Base-by-base conservation (phyloP, 176 grass and related monocot genomes). In the Elaeis guineensis region DNA sequence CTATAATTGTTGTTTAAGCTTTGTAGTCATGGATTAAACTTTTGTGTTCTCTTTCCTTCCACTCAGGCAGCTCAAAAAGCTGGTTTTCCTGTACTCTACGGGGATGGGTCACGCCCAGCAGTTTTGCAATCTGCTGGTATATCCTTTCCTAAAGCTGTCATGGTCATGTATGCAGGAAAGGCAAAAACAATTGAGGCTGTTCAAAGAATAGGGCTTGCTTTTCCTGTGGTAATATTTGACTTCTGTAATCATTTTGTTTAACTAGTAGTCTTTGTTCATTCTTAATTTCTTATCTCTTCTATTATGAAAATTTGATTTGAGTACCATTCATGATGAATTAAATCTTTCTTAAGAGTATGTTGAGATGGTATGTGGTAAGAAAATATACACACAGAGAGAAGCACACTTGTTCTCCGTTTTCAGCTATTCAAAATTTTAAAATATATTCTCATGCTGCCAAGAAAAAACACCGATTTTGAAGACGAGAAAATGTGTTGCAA, bases 61-160 rank as follows among this genome's bases (percentile, higher is more conserved):
- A 67, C 63, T 19, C 58, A 98, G 93, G 80, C 80, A 59, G 87
- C 87, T 49, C 59, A 84, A 80, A 85, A 92, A 78, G 73, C 73
- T 23, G 93, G 93, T 52, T 92, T 98, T 65, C 71, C 73, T 20
- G 68, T 92, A 70, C 59, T 92, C 18, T 98, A 92, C 15, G 93
- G 93, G 57, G 93, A 98, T 78, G 87, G 93, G 28, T 98, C 93
- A 21, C 84, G 84, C 6, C 93, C 87, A n/a, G 69, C 79, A 68
- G 87, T 98, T 73, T 74, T 98, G 73, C 93, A 98, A 54, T 92
- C 93, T 57, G 93, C 93, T 48, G 81, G 93, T 64, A 72, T 98
- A 88, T 83, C 87, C n/a, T 83, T 82, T 78, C 93, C 93, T 52
- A 89, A 98, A 86, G 93, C 93, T 78, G 79, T 98, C 52, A 91